Evolutionary conservation across 2,329 filamentous ascomycete genomes (phyloP).

Genomic region (Pseudocercospora vitis): DNA sequence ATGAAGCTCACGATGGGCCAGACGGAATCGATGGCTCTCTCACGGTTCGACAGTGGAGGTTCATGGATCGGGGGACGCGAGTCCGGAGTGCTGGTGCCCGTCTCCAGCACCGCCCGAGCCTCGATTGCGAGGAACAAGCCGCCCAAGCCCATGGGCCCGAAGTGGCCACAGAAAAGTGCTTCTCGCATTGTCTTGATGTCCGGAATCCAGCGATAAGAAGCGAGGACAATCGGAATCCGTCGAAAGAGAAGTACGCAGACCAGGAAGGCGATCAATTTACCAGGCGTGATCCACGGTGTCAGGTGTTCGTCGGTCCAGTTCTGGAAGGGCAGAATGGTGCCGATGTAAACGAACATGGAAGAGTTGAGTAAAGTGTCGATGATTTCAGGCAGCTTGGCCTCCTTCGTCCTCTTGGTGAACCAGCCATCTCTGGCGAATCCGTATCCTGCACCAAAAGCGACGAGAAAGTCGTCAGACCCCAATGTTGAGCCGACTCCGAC

Average conservation of each 20-base stretch:
- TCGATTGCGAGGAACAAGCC: constrained; percentile 59
- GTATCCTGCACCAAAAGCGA: constrained; percentile 57
- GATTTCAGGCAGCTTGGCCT: constrained; percentile 50
- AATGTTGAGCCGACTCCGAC: constrained; percentile 54
- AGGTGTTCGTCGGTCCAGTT: constrained; percentile 43
- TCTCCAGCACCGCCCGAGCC: constrained; percentile 55
- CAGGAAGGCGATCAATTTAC: constrained; percentile 49
- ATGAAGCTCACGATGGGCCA: constrained; percentile 59
- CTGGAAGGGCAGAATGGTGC: constrained; percentile 55
- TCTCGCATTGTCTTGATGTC: constrained; percentile 53
- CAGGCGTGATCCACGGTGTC: constrained; percentile 43
- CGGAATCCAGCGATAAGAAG: constrained; percentile 50
- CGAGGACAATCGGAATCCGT: constrained; percentile 53
- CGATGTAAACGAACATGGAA: constrained; percentile 58
- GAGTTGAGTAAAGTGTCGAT: constrained; percentile 59
- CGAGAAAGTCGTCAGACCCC: constrained; percentile 57
- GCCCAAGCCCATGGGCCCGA: constrained; percentile 59
- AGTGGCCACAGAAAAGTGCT: constrained; percentile 57
- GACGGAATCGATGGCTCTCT: constrained; percentile 47
- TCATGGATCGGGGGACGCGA: constrained; percentile 44
- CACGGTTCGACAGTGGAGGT: constrained; percentile 37
- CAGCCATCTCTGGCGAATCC: constrained; percentile 57
- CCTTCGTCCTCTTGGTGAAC: constrained; percentile 50
- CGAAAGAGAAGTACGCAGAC: constrained; percentile 54
- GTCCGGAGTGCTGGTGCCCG: constrained; percentile 47